Evolutionary conservation across 352 stramenopile species (phyloP).

Genomic region (Globisporangium spinosum): DNA sequence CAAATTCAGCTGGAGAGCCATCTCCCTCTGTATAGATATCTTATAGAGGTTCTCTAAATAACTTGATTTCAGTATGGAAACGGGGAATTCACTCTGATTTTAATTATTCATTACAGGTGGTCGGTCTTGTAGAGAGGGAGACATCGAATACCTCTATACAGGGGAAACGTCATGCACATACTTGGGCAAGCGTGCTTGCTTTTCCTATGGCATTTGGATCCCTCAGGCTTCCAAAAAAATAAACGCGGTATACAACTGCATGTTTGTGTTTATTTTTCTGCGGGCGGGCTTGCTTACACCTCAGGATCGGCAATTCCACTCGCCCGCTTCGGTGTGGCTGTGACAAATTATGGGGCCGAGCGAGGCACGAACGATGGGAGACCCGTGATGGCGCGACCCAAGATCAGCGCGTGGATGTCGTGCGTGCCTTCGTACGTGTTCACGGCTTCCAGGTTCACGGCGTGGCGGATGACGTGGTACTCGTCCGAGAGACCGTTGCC

Average conservation of each 20-base stretch:
- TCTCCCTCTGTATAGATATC: background rate
- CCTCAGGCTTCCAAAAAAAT: background rate
- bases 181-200: background rate
- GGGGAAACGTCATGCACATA: background rate
- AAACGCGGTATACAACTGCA: background rate
- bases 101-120: too few relatives aligned
- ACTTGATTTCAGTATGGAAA: too few relatives aligned
- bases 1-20: background rate
- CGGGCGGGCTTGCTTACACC: background rate
- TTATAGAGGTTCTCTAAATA: too few relatives aligned
- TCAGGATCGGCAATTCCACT: background rate
- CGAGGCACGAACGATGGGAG: constrained; percentile 93
- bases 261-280: constrained; percentile 1
- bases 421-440: constrained; percentile 99
- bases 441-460: constrained; percentile 97
- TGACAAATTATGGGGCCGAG: constrained; percentile 45
- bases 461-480: constrained; percentile 98
- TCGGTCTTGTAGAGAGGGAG: background rate
- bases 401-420: constrained; percentile 98
- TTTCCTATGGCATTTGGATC: background rate
- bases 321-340: background rate
- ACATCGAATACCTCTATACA: background rate
- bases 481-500: constrained; percentile 98
- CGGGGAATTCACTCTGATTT: too few relatives aligned
- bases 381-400: constrained; percentile 95